Evolutionary conservation across 352 stramenopile genomes (phyloP).

Genomic region (Globisporangium parvum): DNA sequence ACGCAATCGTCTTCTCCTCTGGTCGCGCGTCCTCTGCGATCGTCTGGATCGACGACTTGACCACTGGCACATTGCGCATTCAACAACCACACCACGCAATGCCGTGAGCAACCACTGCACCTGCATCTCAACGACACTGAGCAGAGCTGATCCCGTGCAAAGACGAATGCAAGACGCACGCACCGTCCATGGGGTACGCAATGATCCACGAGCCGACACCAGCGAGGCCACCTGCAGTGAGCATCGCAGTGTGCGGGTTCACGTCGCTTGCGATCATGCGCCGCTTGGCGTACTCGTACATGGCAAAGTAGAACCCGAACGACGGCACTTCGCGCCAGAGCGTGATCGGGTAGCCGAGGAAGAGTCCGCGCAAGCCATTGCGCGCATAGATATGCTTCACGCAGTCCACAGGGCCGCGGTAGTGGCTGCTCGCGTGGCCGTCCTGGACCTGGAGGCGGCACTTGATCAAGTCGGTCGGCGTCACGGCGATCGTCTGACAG

Average conservation of each 20-base stretch:
- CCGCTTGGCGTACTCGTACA: constrained; percentile 79
- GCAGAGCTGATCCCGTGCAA: too few species aligned
- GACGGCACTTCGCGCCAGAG: constrained; percentile 73
- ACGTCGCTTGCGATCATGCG: constrained; percentile 49
- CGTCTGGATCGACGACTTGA: constrained; percentile 86
- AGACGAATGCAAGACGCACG: constrained; percentile 1
- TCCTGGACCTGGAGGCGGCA: constrained; percentile 79
- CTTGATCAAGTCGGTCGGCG: constrained; percentile 81
- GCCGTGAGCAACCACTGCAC: neutral
- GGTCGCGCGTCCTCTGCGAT: constrained; percentile 44
- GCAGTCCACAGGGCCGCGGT: constrained; percentile 66
- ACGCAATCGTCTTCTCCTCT: constrained; percentile 63
- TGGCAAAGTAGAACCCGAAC: constrained; percentile 80
- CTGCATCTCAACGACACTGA: neutral
- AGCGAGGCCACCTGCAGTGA: constrained; percentile 69
- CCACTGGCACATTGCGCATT: constrained; percentile 27
- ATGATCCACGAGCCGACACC: constrained; percentile 80
- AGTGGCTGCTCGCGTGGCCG: constrained; percentile 48
- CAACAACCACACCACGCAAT: constrained; percentile 4
- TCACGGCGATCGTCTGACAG: constrained; percentile 67
- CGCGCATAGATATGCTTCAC: constrained; percentile 64
- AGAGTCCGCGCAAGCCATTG: constrained; percentile 54
- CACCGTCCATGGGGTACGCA: constrained; percentile 77
- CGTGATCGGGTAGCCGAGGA: constrained; percentile 70
- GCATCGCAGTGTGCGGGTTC: constrained; percentile 65